phyloP scores from a whole-genome alignment of 2,329 filamentous ascomycete genomes.

The Tolypocladium inflatum region DNA sequence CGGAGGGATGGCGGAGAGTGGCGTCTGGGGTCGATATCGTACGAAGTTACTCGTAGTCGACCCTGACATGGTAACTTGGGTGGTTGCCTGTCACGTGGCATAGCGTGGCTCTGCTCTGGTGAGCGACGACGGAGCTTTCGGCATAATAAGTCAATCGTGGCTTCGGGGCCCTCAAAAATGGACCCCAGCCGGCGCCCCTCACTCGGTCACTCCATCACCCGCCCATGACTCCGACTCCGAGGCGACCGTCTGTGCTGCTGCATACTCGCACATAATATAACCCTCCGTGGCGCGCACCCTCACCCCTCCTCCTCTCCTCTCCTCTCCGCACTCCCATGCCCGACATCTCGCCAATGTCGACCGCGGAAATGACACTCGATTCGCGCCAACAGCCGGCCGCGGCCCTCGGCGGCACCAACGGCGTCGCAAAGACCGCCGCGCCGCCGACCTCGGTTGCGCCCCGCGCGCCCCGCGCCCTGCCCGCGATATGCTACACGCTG shows the following conservation, averaged over 20 bases:
- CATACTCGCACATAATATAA: neutral
- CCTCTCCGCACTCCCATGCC: neutral
- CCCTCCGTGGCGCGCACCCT: neutral
- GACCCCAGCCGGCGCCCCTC: neutral
- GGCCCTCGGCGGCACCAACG: neutral
- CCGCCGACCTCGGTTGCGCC: neutral
- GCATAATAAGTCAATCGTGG: neutral
- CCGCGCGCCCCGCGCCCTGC: constrained; percentile 13
- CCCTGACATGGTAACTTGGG: neutral
- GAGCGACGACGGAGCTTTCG: neutral
- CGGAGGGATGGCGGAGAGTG: no score
- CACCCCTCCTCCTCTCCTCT: neutral
- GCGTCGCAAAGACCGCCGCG: neutral
- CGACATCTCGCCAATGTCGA: neutral
- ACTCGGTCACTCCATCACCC: neutral
- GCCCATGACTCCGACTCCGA: neutral
- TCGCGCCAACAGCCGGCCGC: neutral
- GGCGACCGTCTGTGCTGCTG: neutral
- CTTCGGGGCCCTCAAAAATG: neutral
- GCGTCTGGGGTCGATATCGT: neutral
- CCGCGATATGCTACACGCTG: constrained; percentile 40
- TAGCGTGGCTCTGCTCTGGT: neutral
- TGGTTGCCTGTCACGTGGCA: neutral
- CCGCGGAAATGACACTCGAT: neutral
- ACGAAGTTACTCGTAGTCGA: no score